Conservation (phyloP, 345 rosid genomes). For the Salix suchowensis region DNA sequence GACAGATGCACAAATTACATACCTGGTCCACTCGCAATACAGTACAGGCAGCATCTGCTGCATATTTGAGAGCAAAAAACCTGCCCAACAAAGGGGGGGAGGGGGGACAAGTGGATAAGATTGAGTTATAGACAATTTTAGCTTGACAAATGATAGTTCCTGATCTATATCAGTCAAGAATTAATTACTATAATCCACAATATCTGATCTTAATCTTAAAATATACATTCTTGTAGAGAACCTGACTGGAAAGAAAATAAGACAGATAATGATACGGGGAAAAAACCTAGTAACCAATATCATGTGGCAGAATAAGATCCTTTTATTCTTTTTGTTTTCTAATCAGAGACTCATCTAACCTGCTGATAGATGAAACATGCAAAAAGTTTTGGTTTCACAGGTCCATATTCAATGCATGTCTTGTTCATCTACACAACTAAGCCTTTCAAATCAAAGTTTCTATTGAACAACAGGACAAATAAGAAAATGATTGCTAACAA, state of each 20-base stretch:
- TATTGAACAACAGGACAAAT: not conserved
- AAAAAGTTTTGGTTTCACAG: not conserved
- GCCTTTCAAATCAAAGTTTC: not conserved
- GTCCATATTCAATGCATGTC: not conserved
- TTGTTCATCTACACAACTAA: not conserved
- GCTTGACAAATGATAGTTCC: not conserved
- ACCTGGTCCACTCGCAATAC: constrained; percentile 98
- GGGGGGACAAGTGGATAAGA: not conserved
- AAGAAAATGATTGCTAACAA: not conserved
- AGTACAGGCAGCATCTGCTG: constrained; percentile 97
- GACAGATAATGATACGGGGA: not conserved
- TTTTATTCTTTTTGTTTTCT: not conserved
- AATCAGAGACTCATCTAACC: not conserved
- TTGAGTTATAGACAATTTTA: not conserved
- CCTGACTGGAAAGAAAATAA: not conserved
- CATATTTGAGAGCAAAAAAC: constrained; percentile 85
- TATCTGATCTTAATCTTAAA: not conserved
- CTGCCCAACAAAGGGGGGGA: constrained; percentile 23
- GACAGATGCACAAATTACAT: not conserved
- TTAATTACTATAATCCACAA: not conserved
- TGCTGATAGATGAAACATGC: not conserved
- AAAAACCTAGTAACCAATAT: not conserved
- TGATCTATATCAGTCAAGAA: not conserved
- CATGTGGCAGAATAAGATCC: not conserved
- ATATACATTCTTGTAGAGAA: not conserved